A percentile compares a stretch with the other conserved stretches of the same genome.
These are phyloP conservation scores for Pythium aquatile DNA, from an alignment of 352 stramenopile genomes.

Conservation along the genomic window DNA sequence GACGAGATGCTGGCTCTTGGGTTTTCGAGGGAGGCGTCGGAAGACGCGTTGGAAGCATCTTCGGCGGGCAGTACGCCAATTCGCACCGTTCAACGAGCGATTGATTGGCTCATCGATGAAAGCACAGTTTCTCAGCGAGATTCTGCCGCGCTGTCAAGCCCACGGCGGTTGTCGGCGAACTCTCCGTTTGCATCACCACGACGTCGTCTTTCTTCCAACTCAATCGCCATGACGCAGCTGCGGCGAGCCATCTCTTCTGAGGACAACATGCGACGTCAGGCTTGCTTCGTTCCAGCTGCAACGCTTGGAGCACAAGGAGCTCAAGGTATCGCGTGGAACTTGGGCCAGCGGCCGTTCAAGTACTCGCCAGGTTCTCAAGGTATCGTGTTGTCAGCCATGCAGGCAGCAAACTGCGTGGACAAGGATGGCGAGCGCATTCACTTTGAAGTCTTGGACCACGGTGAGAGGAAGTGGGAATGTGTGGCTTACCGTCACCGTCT, in stretches of 20 bases:
- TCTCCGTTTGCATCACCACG: conserved; percentile 22
- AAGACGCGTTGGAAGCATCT: conserved; percentile 34
- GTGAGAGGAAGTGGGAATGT: conserved; percentile 49
- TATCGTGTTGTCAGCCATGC: conserved; percentile 34
- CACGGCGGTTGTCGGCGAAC: conserved; percentile 15
- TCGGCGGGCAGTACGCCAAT: conserved; percentile 24
- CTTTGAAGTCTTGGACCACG: conserved; percentile 67
- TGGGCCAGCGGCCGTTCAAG: conserved; percentile 62
- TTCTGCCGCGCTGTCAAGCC: conserved; percentile 13
- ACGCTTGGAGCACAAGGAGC: conserved; percentile 54
- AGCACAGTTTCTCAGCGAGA: neutral
- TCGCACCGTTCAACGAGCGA: conserved; percentile 27
- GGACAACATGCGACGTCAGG: neutral
- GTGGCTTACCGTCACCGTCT: conserved; percentile 61
- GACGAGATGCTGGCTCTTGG: conserved; percentile 54
- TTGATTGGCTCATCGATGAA: conserved; percentile 44
- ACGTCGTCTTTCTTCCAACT: conserved; percentile 17
- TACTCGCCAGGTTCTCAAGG: conserved; percentile 29
- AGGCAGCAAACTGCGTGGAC: conserved; percentile 28
- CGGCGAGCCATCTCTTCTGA: neutral
- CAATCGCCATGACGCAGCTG: neutral
- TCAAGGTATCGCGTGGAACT: conserved; percentile 71
- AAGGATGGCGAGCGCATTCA: conserved; percentile 22
- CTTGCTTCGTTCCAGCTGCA: conserved; percentile 24
- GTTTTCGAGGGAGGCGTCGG: conserved; percentile 39